Evolutionary conservation across 139 green algal genomes (phyloP).

Genomic region (Cymbomonas tetramitiformis): DNA sequence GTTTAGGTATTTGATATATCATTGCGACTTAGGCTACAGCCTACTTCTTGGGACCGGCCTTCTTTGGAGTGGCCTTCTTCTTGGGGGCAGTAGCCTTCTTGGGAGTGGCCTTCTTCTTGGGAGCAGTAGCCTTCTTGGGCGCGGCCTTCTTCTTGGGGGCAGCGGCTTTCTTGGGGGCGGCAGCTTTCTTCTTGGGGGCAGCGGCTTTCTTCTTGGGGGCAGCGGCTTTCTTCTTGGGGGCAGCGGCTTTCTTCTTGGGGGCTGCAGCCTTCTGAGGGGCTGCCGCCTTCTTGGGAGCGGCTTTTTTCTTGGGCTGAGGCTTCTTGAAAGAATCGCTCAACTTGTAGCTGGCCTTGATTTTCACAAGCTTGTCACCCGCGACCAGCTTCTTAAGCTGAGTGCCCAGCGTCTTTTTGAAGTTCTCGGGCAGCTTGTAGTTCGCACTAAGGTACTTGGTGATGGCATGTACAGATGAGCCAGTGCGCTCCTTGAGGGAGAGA

Average conservation of each 20-base stretch:
- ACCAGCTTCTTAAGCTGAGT: slow-evolving; percentile 36
- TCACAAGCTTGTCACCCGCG: slow-evolving; percentile 43
- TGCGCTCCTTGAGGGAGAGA: slow-evolving; percentile 54
- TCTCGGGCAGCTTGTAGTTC: slow-evolving; percentile 38
- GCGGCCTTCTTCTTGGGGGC: slow-evolving; percentile 3
- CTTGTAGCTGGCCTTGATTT: slow-evolving; percentile 58
- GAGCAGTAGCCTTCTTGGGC: too few relatives aligned
- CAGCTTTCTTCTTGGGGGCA: too few relatives aligned
- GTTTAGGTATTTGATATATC: too few relatives aligned
- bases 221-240: slow-evolving; percentile 2
- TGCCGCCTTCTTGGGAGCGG: not conserved
- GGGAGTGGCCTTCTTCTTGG: too few relatives aligned
- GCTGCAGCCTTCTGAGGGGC: too few relatives aligned
- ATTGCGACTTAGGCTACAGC: too few relatives aligned
- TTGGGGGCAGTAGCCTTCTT: too few relatives aligned
- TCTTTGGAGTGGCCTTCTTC: too few relatives aligned
- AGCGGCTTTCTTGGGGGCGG: slow-evolving; percentile 1
- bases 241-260: slow-evolving; percentile 1
- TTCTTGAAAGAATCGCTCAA: slow-evolving; percentile 42
- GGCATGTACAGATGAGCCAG: slow-evolving; percentile 43
- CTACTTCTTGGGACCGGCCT: too few relatives aligned
- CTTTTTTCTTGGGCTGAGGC: slow-evolving; percentile 8
- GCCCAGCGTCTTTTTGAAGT: slow-evolving; percentile 43
- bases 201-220: not conserved
- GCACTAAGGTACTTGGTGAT: slow-evolving; percentile 63